Percentiles rank a stretch among this genome's conserved stretches.
Conservation (phyloP, 2,329 filamentous ascomycete species). For the Clarireedia monteithiana region DNA sequence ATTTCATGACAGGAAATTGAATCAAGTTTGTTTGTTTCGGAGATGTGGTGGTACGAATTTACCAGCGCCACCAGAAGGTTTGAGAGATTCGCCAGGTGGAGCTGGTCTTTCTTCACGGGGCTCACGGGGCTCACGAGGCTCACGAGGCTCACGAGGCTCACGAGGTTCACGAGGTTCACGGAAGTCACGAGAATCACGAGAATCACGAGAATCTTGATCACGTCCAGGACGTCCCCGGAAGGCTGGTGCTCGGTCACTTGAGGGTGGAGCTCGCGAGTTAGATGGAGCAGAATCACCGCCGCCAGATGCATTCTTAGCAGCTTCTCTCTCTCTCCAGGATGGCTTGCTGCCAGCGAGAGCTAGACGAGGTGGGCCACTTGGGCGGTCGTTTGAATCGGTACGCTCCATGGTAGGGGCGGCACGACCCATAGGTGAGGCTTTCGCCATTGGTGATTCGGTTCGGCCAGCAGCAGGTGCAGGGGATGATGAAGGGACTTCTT, state of each 20-base stretch:
- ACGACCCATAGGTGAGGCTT: constrained; percentile 1
- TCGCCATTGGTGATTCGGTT: constrained; percentile 12
- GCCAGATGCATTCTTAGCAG: constrained; percentile 36
- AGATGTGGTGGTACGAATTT: constrained; percentile 51
- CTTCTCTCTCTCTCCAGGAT: constrained; percentile 53
- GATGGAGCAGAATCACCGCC: constrained; percentile 10
- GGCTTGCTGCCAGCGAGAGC: constrained; percentile 42
- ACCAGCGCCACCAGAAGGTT: constrained; percentile 44
- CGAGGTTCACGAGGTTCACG: constrained; percentile 13
- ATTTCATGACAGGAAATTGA: no score
- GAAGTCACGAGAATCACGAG: background rate
- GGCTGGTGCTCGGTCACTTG: background rate
- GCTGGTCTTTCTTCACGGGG: constrained; percentile 31
- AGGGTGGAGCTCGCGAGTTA: constrained; percentile 17
- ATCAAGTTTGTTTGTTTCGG: constrained; percentile 24
- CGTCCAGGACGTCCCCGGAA: background rate
- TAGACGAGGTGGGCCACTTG: constrained; percentile 45
- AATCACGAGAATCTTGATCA: background rate
- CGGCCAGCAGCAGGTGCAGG: background rate
- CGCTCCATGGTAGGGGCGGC: constrained; percentile 26
- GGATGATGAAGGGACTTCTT: constrained; percentile 15
- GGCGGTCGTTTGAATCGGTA: constrained; percentile 36
- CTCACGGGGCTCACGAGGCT: constrained; percentile 34
- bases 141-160: constrained; percentile 16
- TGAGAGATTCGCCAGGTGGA: constrained; percentile 39